These are phyloP conservation scores for Phytophthora uliginosa DNA, from an alignment of 352 stramenopile genomes.

Conservation along the genomic window DNA sequence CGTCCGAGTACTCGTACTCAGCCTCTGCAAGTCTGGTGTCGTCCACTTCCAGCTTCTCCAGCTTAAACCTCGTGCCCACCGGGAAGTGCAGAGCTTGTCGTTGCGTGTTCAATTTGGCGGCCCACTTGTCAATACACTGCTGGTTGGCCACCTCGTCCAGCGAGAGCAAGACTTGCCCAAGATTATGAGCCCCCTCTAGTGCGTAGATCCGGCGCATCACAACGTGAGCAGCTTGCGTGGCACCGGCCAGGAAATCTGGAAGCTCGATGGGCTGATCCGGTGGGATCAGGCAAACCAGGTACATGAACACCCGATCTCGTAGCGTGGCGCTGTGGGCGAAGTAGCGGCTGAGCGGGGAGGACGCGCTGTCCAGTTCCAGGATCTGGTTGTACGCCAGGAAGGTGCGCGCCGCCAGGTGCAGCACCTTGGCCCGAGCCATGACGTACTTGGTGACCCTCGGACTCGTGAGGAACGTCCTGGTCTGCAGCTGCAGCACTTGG, in stretches of 20 bases:
- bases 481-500: not conserved
- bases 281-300: constrained; percentile 48
- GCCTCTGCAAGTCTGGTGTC: constrained; percentile 37
- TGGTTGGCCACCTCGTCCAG: constrained; percentile 35
- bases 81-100: constrained; percentile 29
- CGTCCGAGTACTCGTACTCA: constrained; percentile 47
- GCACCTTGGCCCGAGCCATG: constrained; percentile 47
- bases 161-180: not conserved
- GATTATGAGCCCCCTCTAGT: constrained; percentile 9
- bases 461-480: constrained; percentile 31
- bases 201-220: constrained; percentile 40
- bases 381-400: constrained; percentile 52
- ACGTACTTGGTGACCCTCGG: constrained; percentile 37
- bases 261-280: constrained; percentile 56
- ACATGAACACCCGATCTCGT: constrained; percentile 59
- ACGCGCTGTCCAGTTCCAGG: constrained; percentile 38
- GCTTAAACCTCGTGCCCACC: constrained; percentile 23
- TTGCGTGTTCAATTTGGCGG: constrained; percentile 26
- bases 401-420: constrained; percentile 49
- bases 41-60: constrained; percentile 44
- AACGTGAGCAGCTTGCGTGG: constrained; percentile 37
- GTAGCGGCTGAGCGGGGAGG: constrained; percentile 36
- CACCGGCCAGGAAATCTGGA: constrained; percentile 47
- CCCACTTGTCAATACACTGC: constrained; percentile 36
- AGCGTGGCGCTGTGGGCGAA: constrained; percentile 37